Evolutionary conservation across 1,284 basidiomycete genomes (phyloP).

Genomic region (Irpex sp.): DNA sequence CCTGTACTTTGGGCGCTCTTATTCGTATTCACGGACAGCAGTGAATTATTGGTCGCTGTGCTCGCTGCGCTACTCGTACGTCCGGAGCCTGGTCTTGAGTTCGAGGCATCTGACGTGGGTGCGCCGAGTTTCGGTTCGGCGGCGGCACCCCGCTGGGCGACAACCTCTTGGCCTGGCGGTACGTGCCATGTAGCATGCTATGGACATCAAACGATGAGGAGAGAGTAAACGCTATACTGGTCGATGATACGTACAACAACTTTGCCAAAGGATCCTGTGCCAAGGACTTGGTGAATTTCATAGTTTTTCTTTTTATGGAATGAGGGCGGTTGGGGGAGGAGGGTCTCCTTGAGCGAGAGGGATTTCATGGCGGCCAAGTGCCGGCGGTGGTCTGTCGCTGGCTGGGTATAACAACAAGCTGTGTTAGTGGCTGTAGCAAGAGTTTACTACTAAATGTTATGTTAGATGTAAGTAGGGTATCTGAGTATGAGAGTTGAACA

Average conservation of each 20-base stretch:
- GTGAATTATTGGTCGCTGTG: conserved; percentile 2
- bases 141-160: conserved; percentile 55
- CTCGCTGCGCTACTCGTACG: conserved; percentile 11
- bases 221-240: background rate
- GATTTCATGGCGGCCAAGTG: conserved; percentile 23
- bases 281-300: conserved; percentile 69
- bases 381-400: background rate
- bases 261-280: conserved; percentile 83
- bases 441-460: too few relatives aligned
- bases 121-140: conserved; percentile 27
- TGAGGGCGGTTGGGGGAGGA: conserved; percentile 80
- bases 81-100: background rate
- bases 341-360: conserved; percentile 37
- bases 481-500: too few relatives aligned
- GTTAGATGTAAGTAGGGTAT: too few relatives aligned
- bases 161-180: conserved; percentile 50
- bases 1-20: conserved; percentile 12
- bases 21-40: conserved; percentile 15
- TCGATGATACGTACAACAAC: conserved; percentile 58
- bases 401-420: background rate
- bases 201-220: background rate
- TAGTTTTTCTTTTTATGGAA: conserved; percentile 84
- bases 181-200: conserved; percentile 74
- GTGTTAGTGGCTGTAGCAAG: background rate
- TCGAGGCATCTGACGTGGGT: conserved; percentile 12